Evolutionary conservation across 805 yeast genomes (phyloP).

Genomic region (Spathaspora arborariae): DNA sequence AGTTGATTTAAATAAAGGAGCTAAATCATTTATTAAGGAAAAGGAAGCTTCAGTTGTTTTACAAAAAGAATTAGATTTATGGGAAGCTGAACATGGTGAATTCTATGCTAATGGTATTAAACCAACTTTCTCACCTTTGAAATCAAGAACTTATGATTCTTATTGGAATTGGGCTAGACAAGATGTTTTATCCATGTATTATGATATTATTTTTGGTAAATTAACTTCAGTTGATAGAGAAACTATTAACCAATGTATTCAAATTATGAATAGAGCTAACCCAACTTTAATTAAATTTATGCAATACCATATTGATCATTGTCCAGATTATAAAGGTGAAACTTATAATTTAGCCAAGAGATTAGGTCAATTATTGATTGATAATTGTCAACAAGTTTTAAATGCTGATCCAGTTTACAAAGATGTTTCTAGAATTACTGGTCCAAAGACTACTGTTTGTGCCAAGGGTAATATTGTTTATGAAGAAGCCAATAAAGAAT

Average conservation of each 20-base stretch:
- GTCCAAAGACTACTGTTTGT: constrained; percentile 87
- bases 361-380: constrained; percentile 90
- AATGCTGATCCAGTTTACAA: constrained; percentile 87
- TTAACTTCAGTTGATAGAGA: constrained; percentile 89
- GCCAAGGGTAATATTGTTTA: constrained; percentile 83
- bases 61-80: constrained; percentile 87
- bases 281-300: constrained; percentile 91
- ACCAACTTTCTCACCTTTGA: constrained; percentile 85
- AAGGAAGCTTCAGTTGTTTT: constrained; percentile 79
- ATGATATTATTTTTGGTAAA: constrained; percentile 93
- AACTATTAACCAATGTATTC: constrained; percentile 92
- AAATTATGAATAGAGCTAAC: constrained; percentile 95
- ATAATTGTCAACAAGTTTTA: constrained; percentile 86
- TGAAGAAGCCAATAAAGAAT: constrained; percentile 81
- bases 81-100: constrained; percentile 84
- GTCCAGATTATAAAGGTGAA: constrained; percentile 81
- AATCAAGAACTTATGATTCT: constrained; percentile 94
- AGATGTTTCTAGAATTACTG: constrained; percentile 91
- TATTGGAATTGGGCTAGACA: constrained; percentile 99
- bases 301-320: constrained; percentile 87
- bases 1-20: constrained; percentile 87
- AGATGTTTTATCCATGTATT: constrained; percentile 89
- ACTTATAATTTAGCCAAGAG: constrained; percentile 87
- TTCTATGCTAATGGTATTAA: constrained; percentile 87
- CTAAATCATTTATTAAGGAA: constrained; percentile 75